Conservation (phyloP, 2,329 filamentous ascomycete species). For the Alternaria alternata region DNA sequence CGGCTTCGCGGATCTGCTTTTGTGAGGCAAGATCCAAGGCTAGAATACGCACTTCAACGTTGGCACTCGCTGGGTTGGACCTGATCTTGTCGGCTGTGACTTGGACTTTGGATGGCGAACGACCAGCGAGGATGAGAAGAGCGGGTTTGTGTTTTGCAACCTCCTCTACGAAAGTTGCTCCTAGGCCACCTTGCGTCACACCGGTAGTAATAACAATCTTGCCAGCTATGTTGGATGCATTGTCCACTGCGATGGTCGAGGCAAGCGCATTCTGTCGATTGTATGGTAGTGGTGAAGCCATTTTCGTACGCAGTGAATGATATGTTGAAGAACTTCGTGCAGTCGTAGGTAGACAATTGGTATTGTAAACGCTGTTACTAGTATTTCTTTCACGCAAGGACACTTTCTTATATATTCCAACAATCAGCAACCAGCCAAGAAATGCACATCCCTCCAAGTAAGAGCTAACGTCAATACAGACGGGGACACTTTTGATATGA, state of each 20-base stretch:
- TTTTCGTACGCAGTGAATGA: neutral
- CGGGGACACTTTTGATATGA: neutral
- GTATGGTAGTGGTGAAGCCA: constrained; percentile 30
- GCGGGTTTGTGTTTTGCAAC: constrained; percentile 39
- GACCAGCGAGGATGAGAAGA: constrained; percentile 50
- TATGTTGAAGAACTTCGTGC: neutral
- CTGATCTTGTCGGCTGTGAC: constrained; percentile 51
- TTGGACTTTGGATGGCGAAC: constrained; percentile 53
- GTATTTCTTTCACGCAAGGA: neutral
- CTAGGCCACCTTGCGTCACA: constrained; percentile 39
- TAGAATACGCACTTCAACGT: constrained; percentile 44
- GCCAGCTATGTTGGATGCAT: constrained; percentile 56
- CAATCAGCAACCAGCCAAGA: neutral
- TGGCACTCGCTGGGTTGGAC: constrained; percentile 36
- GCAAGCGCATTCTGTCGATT: constrained; percentile 33
- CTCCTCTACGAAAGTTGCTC: constrained; percentile 37
- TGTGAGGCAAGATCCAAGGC: constrained; percentile 50
- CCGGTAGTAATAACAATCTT: constrained; percentile 52
- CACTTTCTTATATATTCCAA: neutral
- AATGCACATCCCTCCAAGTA: neutral
- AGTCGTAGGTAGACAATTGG: neutral
- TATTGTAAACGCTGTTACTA: neutral
- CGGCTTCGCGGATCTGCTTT: constrained; percentile 46
- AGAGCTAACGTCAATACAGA: neutral
- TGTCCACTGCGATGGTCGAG: constrained; percentile 50